phyloP scores from a whole-genome alignment of 2,329 filamentous ascomycete genomes.

The Botrytis fragariae region DNA sequence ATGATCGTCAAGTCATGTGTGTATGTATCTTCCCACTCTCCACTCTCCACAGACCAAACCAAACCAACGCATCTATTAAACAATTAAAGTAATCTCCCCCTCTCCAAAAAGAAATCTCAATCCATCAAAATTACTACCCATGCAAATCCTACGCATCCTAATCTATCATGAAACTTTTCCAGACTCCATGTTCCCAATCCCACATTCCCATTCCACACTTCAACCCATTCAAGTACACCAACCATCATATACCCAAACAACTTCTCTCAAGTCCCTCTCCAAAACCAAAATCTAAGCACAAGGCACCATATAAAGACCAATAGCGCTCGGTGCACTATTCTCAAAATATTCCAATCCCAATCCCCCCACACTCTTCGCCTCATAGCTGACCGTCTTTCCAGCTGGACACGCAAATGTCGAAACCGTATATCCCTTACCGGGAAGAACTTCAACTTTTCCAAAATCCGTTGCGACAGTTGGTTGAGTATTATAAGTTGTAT shows the following conservation, averaged over 20 bases:
- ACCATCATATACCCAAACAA: not conserved
- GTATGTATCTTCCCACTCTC: not conserved
- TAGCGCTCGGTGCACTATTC: conserved; percentile 54
- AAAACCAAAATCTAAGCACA: conserved; percentile 14
- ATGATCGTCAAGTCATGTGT: not conserved
- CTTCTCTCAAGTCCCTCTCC: too few species aligned
- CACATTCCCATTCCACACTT: not conserved
- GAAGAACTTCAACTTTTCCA: conserved; percentile 45
- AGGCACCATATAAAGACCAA: conserved; percentile 42
- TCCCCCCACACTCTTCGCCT: conserved; percentile 50
- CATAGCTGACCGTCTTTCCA: conserved; percentile 50
- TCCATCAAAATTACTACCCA: not conserved
- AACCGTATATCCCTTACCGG: conserved; percentile 55
- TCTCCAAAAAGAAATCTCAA: not conserved
- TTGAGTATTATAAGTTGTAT: conserved; percentile 54
- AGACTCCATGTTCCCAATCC: not conserved
- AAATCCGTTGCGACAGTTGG: conserved; percentile 47
- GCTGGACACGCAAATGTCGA: conserved; percentile 54
- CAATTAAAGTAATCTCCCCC: not conserved
- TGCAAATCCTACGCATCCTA: not conserved
- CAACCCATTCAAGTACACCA: not conserved
- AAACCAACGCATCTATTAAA: not conserved
- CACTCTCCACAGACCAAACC: not conserved
- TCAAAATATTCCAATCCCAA: conserved; percentile 61
- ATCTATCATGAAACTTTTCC: conserved; percentile 4